Evolutionary conservation across 495 filamentous ascomycete genomes (phyloP), one percentile per base, ranked within the genome.

Genomic region (Penicillium tannophilum): DNA sequence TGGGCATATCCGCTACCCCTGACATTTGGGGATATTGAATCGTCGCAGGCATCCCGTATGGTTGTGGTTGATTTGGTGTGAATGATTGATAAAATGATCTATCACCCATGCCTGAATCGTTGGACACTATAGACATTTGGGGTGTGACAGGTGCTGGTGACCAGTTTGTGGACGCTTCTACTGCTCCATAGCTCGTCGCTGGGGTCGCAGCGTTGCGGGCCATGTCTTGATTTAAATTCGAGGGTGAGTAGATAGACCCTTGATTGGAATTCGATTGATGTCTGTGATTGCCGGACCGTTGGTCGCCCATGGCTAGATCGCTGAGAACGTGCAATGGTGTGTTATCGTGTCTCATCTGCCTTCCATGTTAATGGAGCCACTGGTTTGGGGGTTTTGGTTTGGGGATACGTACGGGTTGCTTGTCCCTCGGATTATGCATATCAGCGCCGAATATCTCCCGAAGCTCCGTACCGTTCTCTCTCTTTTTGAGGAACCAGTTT

Each of bases 261-360:
- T 62, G 47, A 9, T 42, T 39, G 4, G 52, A 26, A 23, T 35
- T 54, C 31, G 52, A 17, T 20, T 53, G 58, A 12, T 36, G 36
- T 3, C 58, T 35, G 3, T 20, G 28, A 17, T 48, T 44, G 11
- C 30, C 35, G n/a, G 48, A 42, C 33, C 10, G 52, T 28, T 67
- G 67, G 6, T 87, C 79, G 14, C 81, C 81, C 57, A 84, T 86
- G 28, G 87, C 87, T 36, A 90, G 81, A 65, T 89, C 87, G 55
- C 86, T 89, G 16, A 91, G 78, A 8, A 91, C 67, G 53, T 89
- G 85, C 14, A 89, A 75, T 0, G 83, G 84, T 0, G 83, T 86
- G 59, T 81, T 82, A 17, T 62, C 53, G 46, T 67, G 24, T 55
- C 56, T 66, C 31, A 66, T 55, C 43, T 66, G 64, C 50, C 50